Conservation (phyloP, 1,139 yeast genomes). For the Lodderomyces pseudojiufengensis region DNA sequence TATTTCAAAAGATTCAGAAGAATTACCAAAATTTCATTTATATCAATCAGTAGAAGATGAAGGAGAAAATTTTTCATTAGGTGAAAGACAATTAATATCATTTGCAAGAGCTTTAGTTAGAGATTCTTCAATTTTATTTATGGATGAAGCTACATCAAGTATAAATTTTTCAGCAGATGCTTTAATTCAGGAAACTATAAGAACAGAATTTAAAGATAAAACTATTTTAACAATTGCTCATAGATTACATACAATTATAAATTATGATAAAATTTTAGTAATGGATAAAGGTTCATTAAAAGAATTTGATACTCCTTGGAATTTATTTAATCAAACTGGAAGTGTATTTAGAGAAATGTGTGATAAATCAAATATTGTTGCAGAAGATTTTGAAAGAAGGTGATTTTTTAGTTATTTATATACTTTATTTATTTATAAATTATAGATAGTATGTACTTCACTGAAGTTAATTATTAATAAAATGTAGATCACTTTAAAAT, state of each 20-base stretch:
- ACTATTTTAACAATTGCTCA: slow-evolving; percentile 57
- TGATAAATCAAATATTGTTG: slow-evolving; percentile 29
- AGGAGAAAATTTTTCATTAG: slow-evolving; percentile 53
- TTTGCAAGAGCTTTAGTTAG: slow-evolving; percentile 53
- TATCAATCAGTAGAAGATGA: slow-evolving; percentile 51
- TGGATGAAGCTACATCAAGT: slow-evolving; percentile 57
- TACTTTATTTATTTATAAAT: no score
- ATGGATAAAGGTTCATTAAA: slow-evolving; percentile 49
- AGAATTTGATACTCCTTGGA: slow-evolving; percentile 49
- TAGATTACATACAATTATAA: slow-evolving; percentile 49
- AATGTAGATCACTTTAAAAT: no score
- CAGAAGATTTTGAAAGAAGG: slow-evolving; percentile 16
- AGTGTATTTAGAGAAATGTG: slow-evolving; percentile 44
- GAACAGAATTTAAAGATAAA: slow-evolving; percentile 40
- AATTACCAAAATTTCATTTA: slow-evolving; percentile 45
- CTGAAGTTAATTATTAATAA: no score
- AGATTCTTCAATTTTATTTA: slow-evolving; percentile 45
- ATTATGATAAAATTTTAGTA: slow-evolving; percentile 50
- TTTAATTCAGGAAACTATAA: slow-evolving; percentile 47
- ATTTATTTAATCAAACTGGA: slow-evolving; percentile 28
- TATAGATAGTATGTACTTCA: no score
- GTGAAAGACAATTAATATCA: slow-evolving; percentile 53
- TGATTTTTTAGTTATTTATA: no score
- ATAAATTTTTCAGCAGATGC: slow-evolving; percentile 56
- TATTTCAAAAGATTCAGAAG: slow-evolving; percentile 11